Conservation (phyloP, 768 basidiomycete genomes). For the Paxillus ammoniavirescens region DNA sequence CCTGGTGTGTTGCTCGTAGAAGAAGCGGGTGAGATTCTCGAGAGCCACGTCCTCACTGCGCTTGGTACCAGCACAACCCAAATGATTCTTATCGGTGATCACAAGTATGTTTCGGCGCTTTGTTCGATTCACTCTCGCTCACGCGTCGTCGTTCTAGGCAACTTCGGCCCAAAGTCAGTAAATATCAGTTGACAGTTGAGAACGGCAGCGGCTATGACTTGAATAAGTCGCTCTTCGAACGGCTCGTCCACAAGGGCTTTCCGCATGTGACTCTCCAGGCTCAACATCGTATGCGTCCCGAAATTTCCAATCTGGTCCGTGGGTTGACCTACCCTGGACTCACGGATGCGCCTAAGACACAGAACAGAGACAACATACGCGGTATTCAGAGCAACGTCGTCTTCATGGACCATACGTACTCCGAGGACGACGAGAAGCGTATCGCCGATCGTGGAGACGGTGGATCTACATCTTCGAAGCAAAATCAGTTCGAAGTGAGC, state of each 20-base stretch:
- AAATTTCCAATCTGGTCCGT: constrained; percentile 63
- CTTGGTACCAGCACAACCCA: constrained; percentile 46
- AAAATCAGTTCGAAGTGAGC: constrained; percentile 54
- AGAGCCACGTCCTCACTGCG: constrained; percentile 63
- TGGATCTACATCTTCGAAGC: constrained; percentile 54
- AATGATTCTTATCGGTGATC: constrained; percentile 69
- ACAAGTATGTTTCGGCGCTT: constrained; percentile 50
- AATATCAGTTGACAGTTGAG: constrained; percentile 63
- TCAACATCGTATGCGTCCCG: constrained; percentile 76
- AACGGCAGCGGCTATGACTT: constrained; percentile 67
- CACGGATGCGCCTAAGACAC: constrained; percentile 50
- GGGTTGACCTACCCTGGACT: constrained; percentile 65
- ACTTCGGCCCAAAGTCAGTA: constrained; percentile 69
- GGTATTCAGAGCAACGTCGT: constrained; percentile 59
- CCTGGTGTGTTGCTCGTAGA: constrained; percentile 63
- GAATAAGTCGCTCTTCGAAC: constrained; percentile 68
- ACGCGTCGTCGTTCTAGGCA: constrained; percentile 41
- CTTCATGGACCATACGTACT: constrained; percentile 56
- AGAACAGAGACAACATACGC: constrained; percentile 47
- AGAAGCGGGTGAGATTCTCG: constrained; percentile 72
- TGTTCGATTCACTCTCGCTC: not conserved
- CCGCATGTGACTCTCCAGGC: constrained; percentile 54
- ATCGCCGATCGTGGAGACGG: constrained; percentile 47
- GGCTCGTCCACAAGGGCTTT: constrained; percentile 58
- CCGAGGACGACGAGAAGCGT: constrained; percentile 47